A percentile compares a stretch with the other conserved stretches of the same genome.
These are phyloP conservation scores for Amanita pseudoporphyria DNA, from an alignment of 768 basidiomycete species.

Conservation along the genomic window DNA sequence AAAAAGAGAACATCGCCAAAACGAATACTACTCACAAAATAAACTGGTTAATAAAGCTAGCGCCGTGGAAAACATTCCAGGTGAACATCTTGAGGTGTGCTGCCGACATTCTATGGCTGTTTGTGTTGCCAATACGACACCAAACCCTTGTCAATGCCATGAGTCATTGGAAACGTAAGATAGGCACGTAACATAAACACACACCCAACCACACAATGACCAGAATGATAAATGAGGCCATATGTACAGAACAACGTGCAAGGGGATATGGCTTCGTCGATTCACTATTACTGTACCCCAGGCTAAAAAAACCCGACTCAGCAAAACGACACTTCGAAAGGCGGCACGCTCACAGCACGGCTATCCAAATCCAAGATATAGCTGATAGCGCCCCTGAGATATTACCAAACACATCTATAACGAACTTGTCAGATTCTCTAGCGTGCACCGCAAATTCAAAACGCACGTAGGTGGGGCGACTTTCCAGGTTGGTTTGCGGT, in stretches of 20 bases:
- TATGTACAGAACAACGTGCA: conserved; percentile 23
- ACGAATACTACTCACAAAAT: conserved; percentile 17
- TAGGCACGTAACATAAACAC: background rate
- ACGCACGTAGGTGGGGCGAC: conserved; percentile 23
- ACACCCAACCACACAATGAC: conserved; percentile 24
- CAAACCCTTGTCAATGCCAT: conserved; percentile 15
- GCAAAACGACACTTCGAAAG: background rate
- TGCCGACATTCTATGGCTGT: conserved; percentile 21
- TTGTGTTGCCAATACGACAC: conserved; percentile 25
- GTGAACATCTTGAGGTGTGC: conserved; percentile 24
- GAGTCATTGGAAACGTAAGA: background rate
- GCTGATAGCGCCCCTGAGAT: conserved; percentile 21
- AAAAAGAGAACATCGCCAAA: background rate
- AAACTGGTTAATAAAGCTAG: conserved; percentile 24
- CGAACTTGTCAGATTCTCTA: background rate
- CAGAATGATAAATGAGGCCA: conserved; percentile 22
- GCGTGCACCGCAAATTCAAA: background rate
- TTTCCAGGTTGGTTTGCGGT: conserved; percentile 24
- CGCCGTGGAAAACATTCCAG: conserved; percentile 22
- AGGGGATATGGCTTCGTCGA: conserved; percentile 21
- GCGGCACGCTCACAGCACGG: conserved; percentile 19
- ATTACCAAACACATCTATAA: conserved; percentile 23
- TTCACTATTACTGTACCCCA: conserved; percentile 19
- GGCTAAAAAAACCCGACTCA: conserved; percentile 11
- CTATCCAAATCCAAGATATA: conserved; percentile 25